Evolutionary conservation across 306 rosid species (phyloP), one percentile per base, ranked within the genome.

Genomic region (Corylus heterophylla): DNA sequence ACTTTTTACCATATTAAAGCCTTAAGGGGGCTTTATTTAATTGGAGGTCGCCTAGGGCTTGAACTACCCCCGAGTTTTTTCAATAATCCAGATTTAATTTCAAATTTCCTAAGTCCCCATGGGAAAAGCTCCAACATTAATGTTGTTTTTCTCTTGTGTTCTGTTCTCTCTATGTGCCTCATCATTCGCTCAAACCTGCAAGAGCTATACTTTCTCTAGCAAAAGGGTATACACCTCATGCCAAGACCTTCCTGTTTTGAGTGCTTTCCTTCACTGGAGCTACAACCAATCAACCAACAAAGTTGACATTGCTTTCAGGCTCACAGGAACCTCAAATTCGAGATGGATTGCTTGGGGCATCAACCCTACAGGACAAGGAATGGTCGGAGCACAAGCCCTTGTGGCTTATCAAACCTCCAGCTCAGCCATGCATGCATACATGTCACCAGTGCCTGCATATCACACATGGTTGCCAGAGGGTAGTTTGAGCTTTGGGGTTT

Each of bases 261-360:
- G 45, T 71, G 79, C 98, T 39, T 89, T 77, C 83, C 89, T 91
- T 50, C 92, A 91, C 64, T 91, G 92, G 94, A 87, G 22, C 44
- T 86, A 67, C 47, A 58, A 83, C 0, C 54, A 73, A 31, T 1
- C 77, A 12, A 71, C 92, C 0, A 83, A 86, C 2, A 71, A 64
- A 35, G 88, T 91, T 18, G 78, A 79, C 4, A 62, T 93, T 13
- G 98, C 97, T 5, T 93, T 73, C 87, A 74, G 94, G 27, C 90
- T 78, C 74, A 31, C 45, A 1, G 88, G 85, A 9, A 64, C 83
- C 50, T 10, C 85, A 29, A 29, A 86, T 10, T 8, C 71, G 47
- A 86, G 6, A 1, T 93, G 98, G 94, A 92, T 93, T 2, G 37
- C 97, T 0, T 93, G 98, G 97, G 98, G 89, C 8, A 85, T 93